phyloP scores from a whole-genome alignment of 192 early-diverging fungal genomes.

The Rhizophagus sp. region DNA sequence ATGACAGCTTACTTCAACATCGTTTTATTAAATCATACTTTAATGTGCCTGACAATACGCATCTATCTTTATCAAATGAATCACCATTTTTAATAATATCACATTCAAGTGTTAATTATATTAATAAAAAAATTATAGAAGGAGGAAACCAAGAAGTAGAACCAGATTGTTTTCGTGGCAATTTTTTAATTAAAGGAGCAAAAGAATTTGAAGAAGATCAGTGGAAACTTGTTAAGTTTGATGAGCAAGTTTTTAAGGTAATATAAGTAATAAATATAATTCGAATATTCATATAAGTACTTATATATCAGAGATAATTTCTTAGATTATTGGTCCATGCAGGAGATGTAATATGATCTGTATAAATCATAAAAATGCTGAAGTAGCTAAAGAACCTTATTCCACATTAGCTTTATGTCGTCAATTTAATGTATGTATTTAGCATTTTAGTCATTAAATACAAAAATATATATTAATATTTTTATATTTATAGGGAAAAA shows the following conservation, averaged over 20 bases:
- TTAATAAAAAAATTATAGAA: slow-evolving; percentile 52
- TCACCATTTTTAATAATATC: slow-evolving; percentile 73
- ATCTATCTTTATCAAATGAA: slow-evolving; percentile 68
- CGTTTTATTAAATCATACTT: slow-evolving; percentile 44
- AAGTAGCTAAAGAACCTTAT: slow-evolving; percentile 63
- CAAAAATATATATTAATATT: too few relatives aligned
- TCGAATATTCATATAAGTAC: too few relatives aligned
- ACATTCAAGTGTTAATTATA: slow-evolving; percentile 52
- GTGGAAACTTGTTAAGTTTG: slow-evolving; percentile 54
- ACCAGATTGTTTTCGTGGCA: slow-evolving; percentile 65
- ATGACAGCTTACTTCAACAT: not conserved
- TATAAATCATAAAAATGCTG: slow-evolving; percentile 64
- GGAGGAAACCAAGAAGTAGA: slow-evolving; percentile 29
- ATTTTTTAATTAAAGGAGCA: slow-evolving; percentile 60
- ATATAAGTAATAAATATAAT: slow-evolving; percentile 6
- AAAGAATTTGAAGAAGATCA: slow-evolving; percentile 66
- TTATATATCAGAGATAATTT: not conserved
- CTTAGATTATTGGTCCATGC: slow-evolving; percentile 59
- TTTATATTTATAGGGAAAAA: slow-evolving; percentile 38
- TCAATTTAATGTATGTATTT: slow-evolving; percentile 37
- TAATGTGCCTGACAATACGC: slow-evolving; percentile 34
- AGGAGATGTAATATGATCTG: slow-evolving; percentile 76
- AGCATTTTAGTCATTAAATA: too few relatives aligned
- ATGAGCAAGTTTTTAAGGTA: slow-evolving; percentile 54
- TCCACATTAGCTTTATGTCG: slow-evolving; percentile 53